phyloP scores from a whole-genome alignment of 1,284 basidiomycete species.

The Heterobasidion occidentale region DNA sequence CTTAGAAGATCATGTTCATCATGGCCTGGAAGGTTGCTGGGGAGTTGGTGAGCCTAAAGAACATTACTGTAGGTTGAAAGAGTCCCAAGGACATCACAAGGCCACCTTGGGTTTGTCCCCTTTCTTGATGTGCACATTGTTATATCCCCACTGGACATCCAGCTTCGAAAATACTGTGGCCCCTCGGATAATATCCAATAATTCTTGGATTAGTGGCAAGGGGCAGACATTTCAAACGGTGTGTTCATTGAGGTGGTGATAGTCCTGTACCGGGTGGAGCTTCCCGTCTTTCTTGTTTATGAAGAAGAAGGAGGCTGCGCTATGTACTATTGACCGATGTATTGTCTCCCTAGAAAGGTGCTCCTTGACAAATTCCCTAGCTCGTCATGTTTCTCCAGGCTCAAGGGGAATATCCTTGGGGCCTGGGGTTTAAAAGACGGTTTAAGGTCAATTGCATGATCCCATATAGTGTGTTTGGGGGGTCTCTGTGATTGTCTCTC shows the following conservation, averaged over 20 bases:
- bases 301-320: not conserved
- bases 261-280: conserved; percentile 5
- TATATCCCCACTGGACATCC: not conserved
- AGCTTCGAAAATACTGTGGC: not conserved
- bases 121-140: not conserved
- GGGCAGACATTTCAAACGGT: conserved; percentile 4
- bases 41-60: not conserved
- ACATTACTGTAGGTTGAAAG: not conserved
- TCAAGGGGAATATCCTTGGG: no score
- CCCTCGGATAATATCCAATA: conserved; percentile 1
- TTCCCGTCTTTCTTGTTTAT: not conserved
- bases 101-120: not conserved
- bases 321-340: no score
- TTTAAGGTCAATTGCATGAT: not conserved
- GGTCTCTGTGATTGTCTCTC: not conserved
- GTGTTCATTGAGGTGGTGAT: conserved; percentile 9
- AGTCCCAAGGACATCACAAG: not conserved
- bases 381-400: no score
- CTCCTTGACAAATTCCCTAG: not conserved
- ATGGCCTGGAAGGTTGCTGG: not conserved
- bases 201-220: conserved; percentile 1
- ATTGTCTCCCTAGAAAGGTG: not conserved
- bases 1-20: not conserved
- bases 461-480: not conserved
- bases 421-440: not conserved